Base-by-base conservation (phyloP, 148 eudicot species). In the Vaccinium darrowii region DNA sequence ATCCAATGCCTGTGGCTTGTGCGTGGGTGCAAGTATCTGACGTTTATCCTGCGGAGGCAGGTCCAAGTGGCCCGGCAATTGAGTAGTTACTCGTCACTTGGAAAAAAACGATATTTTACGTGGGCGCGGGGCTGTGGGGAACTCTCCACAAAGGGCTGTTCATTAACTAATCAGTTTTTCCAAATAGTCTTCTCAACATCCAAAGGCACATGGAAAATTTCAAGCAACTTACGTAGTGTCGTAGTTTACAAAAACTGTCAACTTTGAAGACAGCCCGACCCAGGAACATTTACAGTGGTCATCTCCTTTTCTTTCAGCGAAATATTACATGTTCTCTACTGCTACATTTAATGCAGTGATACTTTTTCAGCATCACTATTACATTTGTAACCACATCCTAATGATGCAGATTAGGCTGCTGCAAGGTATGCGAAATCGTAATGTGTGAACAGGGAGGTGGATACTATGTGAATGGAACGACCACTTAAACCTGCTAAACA, bases 401-500 rank as follows among this genome's bases (percentile, higher is more conserved):
- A 33, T 33, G 36, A 33, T 33, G 36, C 36, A 33, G 36, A 33
- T 33, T 33, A 33, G 36, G 3, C 36, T 33, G 36, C 36, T 33
- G 36, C 36, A 33, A 33, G 36, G 36, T 60, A 62, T 18, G 23
- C 65, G 9, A 18, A 60, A 47, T 84, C 43, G 7, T 50, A 33
- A 33, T 25, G 39, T 49, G 30, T 16, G 30, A 50, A 51, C 5
- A 50, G 50, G 8, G 12, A 50, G 30, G 14, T 5, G 57, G 53
- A 30, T 23, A 27, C 15, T 7, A 3, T 36, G 39, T 36, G 39
- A 36, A 36, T 36, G 39, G 39, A 36, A 36, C 43, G 71, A 39
- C 82, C 30, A 36, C 58, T 79, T 47, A 79, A 65, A 67, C 15
- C 72, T 30, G 84, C 75, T 56, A 30, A 83, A 27, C 69, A 78